Percentiles rank a stretch among this genome's conserved stretches.
These are phyloP conservation scores for Tetrahymena malaccensis DNA, from an alignment of 73 alveolate species.

Conservation along the genomic window DNA sequence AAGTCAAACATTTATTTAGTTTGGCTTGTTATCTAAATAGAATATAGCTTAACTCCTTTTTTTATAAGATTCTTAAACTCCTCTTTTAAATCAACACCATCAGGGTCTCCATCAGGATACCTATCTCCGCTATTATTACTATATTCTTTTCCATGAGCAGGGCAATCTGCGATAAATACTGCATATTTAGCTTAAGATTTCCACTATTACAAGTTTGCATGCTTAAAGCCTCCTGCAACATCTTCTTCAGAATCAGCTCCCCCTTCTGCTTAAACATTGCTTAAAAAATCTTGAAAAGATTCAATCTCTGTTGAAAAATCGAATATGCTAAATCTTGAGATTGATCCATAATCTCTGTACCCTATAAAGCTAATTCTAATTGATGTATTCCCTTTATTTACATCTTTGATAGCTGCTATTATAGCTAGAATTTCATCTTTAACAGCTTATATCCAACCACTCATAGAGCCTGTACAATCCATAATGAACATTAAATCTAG, in stretches of 20 bases:
- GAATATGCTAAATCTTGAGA: background rate
- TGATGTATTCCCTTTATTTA: background rate
- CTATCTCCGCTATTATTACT: background rate
- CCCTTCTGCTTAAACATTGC: background rate
- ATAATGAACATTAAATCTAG: background rate
- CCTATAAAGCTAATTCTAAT: background rate
- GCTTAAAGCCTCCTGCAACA: background rate
- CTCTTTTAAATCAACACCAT: background rate
- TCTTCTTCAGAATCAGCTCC: slow-evolving; percentile 13
- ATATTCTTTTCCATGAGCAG: slow-evolving; percentile 5
- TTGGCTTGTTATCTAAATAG: background rate
- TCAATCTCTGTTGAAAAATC: background rate
- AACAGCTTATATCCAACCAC: background rate
- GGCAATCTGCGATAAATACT: slow-evolving; percentile 1
- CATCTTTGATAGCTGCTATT: background rate
- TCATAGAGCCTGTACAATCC: slow-evolving; percentile 14
- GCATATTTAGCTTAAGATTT: background rate
- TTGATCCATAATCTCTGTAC: slow-evolving; percentile 9
- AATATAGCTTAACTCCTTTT: background rate
- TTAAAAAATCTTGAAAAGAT: background rate
- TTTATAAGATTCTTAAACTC: background rate
- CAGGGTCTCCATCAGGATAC: slow-evolving; percentile 22
- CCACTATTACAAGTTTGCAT: background rate
- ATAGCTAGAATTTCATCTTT: background rate
- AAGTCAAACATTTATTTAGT: background rate